Base-by-base conservation (phyloP, 768 basidiomycete species). In the Rhodosporidiobolus sp. region DNA sequence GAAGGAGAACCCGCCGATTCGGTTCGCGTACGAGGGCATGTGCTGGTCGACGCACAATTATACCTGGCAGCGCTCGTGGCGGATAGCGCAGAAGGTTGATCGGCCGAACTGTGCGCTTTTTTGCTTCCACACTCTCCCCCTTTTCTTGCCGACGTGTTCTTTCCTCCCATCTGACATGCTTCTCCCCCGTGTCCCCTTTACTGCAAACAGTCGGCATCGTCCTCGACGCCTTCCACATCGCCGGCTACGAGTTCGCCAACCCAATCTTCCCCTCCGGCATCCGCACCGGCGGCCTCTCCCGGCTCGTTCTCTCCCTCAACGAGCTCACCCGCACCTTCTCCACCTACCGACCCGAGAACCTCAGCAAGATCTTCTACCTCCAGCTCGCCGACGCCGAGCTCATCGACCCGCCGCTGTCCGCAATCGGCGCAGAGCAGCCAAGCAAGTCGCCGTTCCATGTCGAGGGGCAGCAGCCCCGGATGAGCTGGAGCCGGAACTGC, bases 401-500 rank as follows among this genome's bases (percentile, higher is more conserved):
- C 16, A 34, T 72, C 34, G 64, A 66, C 34, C 30, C n/a, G 7
- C 70, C 70, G 30, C 57, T 72, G 6, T 48, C 53, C 22, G 20
- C 35, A 3, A 46, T 50, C 11, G 68, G 52, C 20, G 46, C 46
- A 19, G 46, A 8, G 46, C 10, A 17, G 46, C 8, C 46, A 17
- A 48, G 46, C 9, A 30, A 49, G 50, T 8, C 19, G 30, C 65
- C 70, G 8, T 72, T 67, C 57, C 67, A 67, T n/a, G 16, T 50
- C 43, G 28, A 65, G 26, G 70, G 65, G 20, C 56, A 67, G 43
- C 65, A 55, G 28, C 54, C 70, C 30, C 28, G 65, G 7, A 72
- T 72, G 70, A 67, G 65, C 52, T 72, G 70, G 70, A 57, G 53
- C 43, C 43, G 70, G 43, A 72, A 72, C 54, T 72, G 70, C 38